Percentiles rank a stretch among this genome's conserved stretches.
Conservation (phyloP, 768 basidiomycete genomes). For the Russula olivacea region DNA sequence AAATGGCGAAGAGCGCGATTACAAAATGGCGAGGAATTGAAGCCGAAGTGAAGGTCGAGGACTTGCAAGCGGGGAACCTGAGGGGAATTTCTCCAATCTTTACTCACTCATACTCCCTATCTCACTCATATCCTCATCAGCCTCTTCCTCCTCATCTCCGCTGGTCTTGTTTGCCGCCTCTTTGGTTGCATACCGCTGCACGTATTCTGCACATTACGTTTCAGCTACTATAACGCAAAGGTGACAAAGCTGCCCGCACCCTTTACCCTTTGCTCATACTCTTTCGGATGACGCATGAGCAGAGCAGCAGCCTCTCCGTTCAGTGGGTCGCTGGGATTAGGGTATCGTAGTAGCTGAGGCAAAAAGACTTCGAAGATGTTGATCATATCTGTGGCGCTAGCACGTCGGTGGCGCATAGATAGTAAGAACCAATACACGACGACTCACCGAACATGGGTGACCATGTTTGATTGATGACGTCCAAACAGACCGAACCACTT, state of each 20-base stretch:
- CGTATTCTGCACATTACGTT: slow-evolving; percentile 63
- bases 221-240: not conserved
- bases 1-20: slow-evolving; percentile 2
- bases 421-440: slow-evolving; percentile 16
- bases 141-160: slow-evolving; percentile 64
- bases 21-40: slow-evolving; percentile 1
- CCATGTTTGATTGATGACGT: slow-evolving; percentile 99
- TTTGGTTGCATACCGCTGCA: slow-evolving; percentile 89
- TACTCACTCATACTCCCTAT: slow-evolving; percentile 73
- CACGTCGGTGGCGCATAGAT: not conserved
- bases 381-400: slow-evolving; percentile 73
- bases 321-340: slow-evolving; percentile 95
- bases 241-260: slow-evolving; percentile 40
- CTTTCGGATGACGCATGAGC: slow-evolving; percentile 94
- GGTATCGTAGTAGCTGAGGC: slow-evolving; percentile 93
- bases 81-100: slow-evolving; percentile 27
- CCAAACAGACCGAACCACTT: slow-evolving; percentile 96
- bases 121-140: slow-evolving; percentile 81
- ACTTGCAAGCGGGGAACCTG: not conserved
- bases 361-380: slow-evolving; percentile 99
- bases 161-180: slow-evolving; percentile 77
- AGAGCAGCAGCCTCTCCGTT: slow-evolving; percentile 98
- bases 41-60: not conserved
- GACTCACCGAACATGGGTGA: slow-evolving; percentile 96
- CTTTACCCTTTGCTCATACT: slow-evolving; percentile 92